Conservation (phyloP, 2,329 filamentous ascomycete species). For the Magnaporthiopsis incrustans region DNA sequence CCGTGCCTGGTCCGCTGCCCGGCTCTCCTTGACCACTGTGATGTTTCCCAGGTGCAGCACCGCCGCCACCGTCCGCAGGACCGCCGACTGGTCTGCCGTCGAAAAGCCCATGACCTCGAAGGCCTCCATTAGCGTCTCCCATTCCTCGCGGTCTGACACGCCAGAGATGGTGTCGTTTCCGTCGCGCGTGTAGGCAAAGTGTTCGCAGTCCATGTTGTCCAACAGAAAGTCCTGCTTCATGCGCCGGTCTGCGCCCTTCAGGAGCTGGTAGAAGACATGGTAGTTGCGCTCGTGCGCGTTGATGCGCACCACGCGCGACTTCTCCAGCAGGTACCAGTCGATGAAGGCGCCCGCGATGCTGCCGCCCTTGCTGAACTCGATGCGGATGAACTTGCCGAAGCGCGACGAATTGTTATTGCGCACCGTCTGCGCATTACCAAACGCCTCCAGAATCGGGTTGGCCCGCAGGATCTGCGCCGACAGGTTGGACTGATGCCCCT, state of each 20-base stretch:
- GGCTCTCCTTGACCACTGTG: constrained; percentile 79
- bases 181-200: constrained; percentile 86
- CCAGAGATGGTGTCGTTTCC: constrained; percentile 89
- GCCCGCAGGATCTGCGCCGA: constrained; percentile 94
- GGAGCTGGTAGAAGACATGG: constrained; percentile 92
- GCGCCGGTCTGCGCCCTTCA: constrained; percentile 69
- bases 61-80: constrained; percentile 80
- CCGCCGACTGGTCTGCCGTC: constrained; percentile 71
- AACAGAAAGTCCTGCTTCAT: constrained; percentile 74
- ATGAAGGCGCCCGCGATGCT: constrained; percentile 95
- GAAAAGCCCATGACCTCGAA: constrained; percentile 93
- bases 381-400: constrained; percentile 97
- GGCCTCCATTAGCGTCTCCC: constrained; percentile 82
- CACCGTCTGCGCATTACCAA: constrained; percentile 96
- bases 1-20: constrained; percentile 83
- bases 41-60: constrained; percentile 94
- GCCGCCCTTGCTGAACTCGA: constrained; percentile 82
- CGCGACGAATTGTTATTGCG: constrained; percentile 97
- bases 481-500: constrained; percentile 55
- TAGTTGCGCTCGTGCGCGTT: constrained; percentile 90
- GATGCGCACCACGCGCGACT: constrained; percentile 89
- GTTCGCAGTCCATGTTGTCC: constrained; percentile 64
- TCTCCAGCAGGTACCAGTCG: constrained; percentile 96
- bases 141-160: constrained; percentile 84
- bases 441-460: constrained; percentile 95